Evolutionary conservation across 1,139 yeast genomes (phyloP).

Genomic region (Lizanozyma gosingica): DNA sequence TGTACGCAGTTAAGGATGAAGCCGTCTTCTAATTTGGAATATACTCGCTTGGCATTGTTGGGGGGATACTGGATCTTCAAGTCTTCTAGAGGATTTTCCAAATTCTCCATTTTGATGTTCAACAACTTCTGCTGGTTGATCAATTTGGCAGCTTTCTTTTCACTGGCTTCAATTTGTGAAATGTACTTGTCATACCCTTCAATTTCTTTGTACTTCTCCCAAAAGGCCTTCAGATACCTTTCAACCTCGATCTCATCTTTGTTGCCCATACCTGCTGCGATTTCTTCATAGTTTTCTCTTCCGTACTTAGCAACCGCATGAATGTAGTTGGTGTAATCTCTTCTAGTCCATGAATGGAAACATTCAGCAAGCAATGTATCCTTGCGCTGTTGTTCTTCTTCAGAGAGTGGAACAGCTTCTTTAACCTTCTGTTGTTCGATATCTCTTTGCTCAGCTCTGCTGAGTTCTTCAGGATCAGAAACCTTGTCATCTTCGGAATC

Average conservation of each 20-base stretch:
- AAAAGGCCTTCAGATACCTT: slow-evolving; percentile 60
- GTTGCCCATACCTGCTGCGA: slow-evolving; percentile 58
- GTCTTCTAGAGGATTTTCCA: slow-evolving; percentile 67
- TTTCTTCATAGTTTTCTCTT: slow-evolving; percentile 47
- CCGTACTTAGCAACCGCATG: slow-evolving; percentile 81
- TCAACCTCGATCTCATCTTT: slow-evolving; percentile 65
- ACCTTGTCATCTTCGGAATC: slow-evolving; percentile 16
- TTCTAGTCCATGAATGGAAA: slow-evolving; percentile 73
- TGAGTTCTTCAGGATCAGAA: slow-evolving; percentile 17
- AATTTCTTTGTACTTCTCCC: slow-evolving; percentile 62
- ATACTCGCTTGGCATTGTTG: slow-evolving; percentile 81
- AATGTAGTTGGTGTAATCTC: slow-evolving; percentile 82
- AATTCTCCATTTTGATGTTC: slow-evolving; percentile 51
- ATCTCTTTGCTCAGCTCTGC: slow-evolving; percentile 37
- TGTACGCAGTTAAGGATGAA: slow-evolving; percentile 66
- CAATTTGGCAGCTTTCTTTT: slow-evolving; percentile 62
- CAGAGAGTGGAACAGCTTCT: slow-evolving; percentile 62
- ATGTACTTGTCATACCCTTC: slow-evolving; percentile 84
- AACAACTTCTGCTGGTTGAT: slow-evolving; percentile 59
- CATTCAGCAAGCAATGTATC: slow-evolving; percentile 54
- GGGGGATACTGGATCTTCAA: slow-evolving; percentile 78
- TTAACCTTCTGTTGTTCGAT: slow-evolving; percentile 61
- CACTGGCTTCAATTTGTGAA: slow-evolving; percentile 83
- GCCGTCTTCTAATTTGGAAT: slow-evolving; percentile 80
- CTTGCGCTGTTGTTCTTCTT: slow-evolving; percentile 62